phyloP scores from a whole-genome alignment of 2,329 filamentous ascomycete species.

The Tricladium varicosporioides region DNA sequence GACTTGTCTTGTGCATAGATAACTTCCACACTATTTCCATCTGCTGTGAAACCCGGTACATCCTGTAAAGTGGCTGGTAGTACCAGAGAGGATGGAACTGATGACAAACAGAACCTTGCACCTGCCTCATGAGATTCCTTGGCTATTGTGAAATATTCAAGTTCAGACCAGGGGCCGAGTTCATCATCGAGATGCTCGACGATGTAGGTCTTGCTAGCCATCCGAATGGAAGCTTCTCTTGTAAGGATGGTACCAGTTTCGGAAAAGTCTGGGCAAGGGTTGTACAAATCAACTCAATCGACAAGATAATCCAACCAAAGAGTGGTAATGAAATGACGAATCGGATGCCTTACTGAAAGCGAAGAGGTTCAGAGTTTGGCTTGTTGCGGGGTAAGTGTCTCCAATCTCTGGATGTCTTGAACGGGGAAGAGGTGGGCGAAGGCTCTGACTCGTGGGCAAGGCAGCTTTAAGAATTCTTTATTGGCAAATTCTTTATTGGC shows the following conservation, averaged over 20 bases:
- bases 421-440: slow-evolving; percentile 1
- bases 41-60: slow-evolving; percentile 65
- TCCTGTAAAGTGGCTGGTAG: slow-evolving; percentile 57
- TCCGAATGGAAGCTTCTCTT: slow-evolving; percentile 25
- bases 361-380: slow-evolving; percentile 8
- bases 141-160: slow-evolving; percentile 89
- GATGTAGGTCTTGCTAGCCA: slow-evolving; percentile 72
- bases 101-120: slow-evolving; percentile 77
- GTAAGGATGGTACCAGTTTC: neutral
- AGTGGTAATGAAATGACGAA: slow-evolving; percentile 13
- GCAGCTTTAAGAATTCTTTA: neutral
- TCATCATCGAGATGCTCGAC: slow-evolving; percentile 97
- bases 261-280: slow-evolving; percentile 1
- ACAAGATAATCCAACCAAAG: neutral
- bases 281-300: neutral
- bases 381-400: slow-evolving; percentile 25
- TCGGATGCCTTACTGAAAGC: slow-evolving; percentile 17
- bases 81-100: slow-evolving; percentile 67
- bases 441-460: slow-evolving; percentile 23
- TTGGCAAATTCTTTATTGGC: slow-evolving; percentile 2
- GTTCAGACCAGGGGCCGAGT: slow-evolving; percentile 87
- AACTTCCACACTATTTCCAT: slow-evolving; percentile 77
- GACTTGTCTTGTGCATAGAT: slow-evolving; percentile 71
- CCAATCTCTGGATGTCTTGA: slow-evolving; percentile 3
- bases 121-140: slow-evolving; percentile 68